These are phyloP conservation scores for Physcomitrium patens DNA, from an alignment of 225 moss, liverwort and hornwort species.

Conservation along the genomic window DNA sequence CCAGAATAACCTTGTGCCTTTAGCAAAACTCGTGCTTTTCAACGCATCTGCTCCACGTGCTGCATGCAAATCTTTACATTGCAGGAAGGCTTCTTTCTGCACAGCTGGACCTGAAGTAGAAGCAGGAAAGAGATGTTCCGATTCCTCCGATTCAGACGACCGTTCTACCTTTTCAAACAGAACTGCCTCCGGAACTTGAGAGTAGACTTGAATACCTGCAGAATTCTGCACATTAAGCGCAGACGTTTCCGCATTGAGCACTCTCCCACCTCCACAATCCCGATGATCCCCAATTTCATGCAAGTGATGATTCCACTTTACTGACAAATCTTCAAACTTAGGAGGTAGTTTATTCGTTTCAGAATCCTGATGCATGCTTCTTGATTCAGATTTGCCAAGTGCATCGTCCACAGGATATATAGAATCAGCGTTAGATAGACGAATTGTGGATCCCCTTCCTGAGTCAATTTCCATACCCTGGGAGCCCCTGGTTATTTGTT, in stretches of 20 bases:
- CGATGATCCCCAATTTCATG: conserved; percentile 81
- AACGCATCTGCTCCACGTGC: conserved; percentile 19
- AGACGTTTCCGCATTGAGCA: neutral
- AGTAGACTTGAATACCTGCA: conserved; percentile 15
- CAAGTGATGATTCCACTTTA: conserved; percentile 36
- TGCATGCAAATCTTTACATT: conserved; percentile 22
- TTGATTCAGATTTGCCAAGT: conserved; percentile 24
- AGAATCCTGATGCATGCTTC: conserved; percentile 25
- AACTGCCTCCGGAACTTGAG: conserved; percentile 17
- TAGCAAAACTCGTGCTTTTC: conserved; percentile 13
- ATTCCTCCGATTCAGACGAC: conserved; percentile 36
- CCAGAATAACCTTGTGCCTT: conserved; percentile 27
- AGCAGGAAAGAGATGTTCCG: conserved; percentile 24
- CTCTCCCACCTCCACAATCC: conserved; percentile 82
- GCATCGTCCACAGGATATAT: conserved; percentile 21
- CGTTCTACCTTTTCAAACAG: conserved; percentile 26
- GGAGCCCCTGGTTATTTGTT: conserved; percentile 29
- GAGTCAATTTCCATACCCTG: conserved; percentile 26
- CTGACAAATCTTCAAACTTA: conserved; percentile 29
- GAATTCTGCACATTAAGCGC: conserved; percentile 18
- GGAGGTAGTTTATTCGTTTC: conserved; percentile 26
- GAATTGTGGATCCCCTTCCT: conserved; percentile 13
- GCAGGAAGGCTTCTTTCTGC: conserved; percentile 25
- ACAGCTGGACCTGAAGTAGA: conserved; percentile 27
- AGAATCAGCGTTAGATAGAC: neutral